phyloP scores from a whole-genome alignment of 768 basidiomycete species.

The Lanmaoa pseudosensibilis region DNA sequence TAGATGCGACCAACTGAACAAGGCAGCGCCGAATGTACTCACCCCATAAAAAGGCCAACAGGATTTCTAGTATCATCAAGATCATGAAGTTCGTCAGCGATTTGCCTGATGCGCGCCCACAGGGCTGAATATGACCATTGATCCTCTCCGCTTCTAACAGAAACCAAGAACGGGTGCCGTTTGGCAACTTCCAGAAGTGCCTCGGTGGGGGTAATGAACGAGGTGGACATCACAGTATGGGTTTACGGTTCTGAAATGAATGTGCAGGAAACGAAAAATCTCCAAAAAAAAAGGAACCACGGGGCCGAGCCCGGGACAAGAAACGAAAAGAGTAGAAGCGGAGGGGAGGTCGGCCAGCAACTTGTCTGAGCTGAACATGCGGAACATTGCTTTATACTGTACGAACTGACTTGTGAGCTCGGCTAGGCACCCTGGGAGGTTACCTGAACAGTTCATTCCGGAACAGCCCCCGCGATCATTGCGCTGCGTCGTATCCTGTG shows the following conservation, averaged over 20 bases:
- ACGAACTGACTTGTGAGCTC: neutral
- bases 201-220: constrained; percentile 29
- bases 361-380: neutral
- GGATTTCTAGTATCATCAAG: constrained; percentile 26
- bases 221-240: constrained; percentile 7
- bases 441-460: neutral
- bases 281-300: neutral
- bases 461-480: neutral
- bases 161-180: constrained; percentile 25
- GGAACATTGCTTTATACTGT: constrained; percentile 15
- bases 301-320: constrained; percentile 20
- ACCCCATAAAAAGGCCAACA: constrained; percentile 29
- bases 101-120: constrained; percentile 29
- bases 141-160: constrained; percentile 11
- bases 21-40: neutral
- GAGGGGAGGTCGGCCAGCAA: constrained; percentile 13
- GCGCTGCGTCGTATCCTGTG: too few species aligned
- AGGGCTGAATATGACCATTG: constrained; percentile 33
- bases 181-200: constrained; percentile 33
- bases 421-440: neutral
- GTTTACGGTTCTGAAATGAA: too few species aligned
- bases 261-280: too few species aligned
- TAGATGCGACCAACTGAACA: neutral
- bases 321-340: constrained; percentile 4
- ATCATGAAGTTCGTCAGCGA: constrained; percentile 23